These are phyloP conservation scores for Paracoccidioides brasiliensis DNA, from an alignment of 2,329 filamentous ascomycete genomes.

Conservation along the genomic window DNA sequence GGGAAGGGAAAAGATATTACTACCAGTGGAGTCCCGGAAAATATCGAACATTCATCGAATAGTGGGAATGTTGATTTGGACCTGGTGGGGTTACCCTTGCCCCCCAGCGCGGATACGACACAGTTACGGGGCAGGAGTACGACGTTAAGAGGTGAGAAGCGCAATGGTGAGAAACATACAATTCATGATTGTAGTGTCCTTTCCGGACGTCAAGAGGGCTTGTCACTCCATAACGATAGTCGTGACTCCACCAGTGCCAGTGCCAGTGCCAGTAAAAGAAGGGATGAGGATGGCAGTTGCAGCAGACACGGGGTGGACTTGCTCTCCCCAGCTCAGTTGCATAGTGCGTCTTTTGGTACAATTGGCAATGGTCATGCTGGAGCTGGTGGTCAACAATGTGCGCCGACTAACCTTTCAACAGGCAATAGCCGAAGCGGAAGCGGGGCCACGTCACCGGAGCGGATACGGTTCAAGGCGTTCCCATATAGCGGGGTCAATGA, in stretches of 20 bases:
- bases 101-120: constrained; percentile 54
- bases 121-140: constrained; percentile 46
- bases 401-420: constrained; percentile 16
- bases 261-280: background rate
- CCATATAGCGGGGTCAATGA: constrained; percentile 93
- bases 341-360: background rate
- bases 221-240: background rate
- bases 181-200: background rate
- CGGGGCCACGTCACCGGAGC: constrained; percentile 49
- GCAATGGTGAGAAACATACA: background rate
- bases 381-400: background rate
- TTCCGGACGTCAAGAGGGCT: background rate
- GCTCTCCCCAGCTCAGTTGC: background rate
- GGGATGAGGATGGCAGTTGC: background rate
- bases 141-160: constrained; percentile 35
- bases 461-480: constrained; percentile 91
- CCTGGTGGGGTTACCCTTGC: constrained; percentile 50
- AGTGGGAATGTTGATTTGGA: constrained; percentile 27
- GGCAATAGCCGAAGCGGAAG: constrained; percentile 27
- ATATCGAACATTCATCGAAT: background rate
- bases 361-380: background rate
- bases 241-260: background rate
- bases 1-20: background rate
- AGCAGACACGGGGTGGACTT: background rate
- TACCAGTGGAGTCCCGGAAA: background rate